Percentiles rank a stretch among this genome's conserved stretches.
These are phyloP conservation scores for Xylariaceae sp. DNA, from an alignment of 2,329 filamentous ascomycete species.

Conservation along the genomic window DNA sequence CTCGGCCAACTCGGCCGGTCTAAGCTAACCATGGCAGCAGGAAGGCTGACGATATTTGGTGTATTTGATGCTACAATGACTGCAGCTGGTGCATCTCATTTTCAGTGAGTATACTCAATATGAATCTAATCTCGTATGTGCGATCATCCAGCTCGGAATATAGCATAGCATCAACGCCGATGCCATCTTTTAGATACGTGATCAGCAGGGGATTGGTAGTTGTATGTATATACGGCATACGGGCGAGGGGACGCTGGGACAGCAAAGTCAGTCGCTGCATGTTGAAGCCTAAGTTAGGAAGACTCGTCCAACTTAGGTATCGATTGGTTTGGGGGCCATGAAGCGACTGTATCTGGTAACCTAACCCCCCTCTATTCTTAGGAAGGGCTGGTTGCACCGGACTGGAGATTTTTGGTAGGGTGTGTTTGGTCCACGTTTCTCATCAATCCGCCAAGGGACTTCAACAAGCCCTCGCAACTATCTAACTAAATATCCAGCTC, in stretches of 20 bases:
- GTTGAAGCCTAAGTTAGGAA: background rate
- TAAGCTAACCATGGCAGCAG: conserved; percentile 5
- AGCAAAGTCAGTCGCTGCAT: background rate
- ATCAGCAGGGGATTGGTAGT: conserved; percentile 6
- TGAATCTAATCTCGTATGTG: background rate
- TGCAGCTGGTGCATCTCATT: background rate
- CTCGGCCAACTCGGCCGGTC: background rate
- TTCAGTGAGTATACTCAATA: background rate
- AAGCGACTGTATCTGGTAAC: background rate
- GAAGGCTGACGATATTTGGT: conserved; percentile 7
- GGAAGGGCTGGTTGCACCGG: background rate
- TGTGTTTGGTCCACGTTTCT: background rate
- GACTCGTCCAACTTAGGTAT: background rate
- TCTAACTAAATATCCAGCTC: background rate
- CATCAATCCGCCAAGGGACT: background rate
- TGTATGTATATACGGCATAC: background rate
- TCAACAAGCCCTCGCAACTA: background rate
- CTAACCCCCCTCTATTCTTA: background rate
- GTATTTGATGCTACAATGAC: background rate
- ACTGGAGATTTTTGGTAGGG: background rate
- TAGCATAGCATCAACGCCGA: background rate
- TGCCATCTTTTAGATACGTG: background rate
- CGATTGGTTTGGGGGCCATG: background rate
- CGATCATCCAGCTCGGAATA: background rate
- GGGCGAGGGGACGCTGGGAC: conserved; percentile 1